Evolutionary conservation across 83 land plant species (phyloP).

Genomic region (Larix sibirica): DNA sequence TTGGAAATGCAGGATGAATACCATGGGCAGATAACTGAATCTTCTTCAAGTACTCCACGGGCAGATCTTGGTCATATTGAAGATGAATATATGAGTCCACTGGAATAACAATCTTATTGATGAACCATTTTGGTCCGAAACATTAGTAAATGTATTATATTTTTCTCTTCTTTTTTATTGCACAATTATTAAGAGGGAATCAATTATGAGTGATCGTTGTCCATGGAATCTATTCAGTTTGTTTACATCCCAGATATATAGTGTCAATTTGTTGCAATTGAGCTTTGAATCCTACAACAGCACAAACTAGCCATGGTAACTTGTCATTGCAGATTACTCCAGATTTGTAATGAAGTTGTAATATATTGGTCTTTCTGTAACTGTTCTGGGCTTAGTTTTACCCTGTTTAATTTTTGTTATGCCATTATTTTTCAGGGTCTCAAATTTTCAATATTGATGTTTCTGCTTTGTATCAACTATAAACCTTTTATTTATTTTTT

Average conservation of each 20-base stretch:
- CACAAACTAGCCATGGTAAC: not conserved
- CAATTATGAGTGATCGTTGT: not conserved
- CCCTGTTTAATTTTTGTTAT: not conserved
- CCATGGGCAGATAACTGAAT: slow-evolving; percentile 9
- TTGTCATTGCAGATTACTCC: not conserved
- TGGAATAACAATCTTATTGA: not conserved
- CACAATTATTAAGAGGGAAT: not conserved
- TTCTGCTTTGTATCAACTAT: not conserved
- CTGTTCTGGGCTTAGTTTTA: not conserved
- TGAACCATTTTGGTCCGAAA: not conserved
- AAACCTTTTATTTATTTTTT: not conserved
- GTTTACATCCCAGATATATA: not conserved
- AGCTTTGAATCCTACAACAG: not conserved
- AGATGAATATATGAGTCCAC: slow-evolving; percentile 4
- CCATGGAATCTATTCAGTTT: not conserved
- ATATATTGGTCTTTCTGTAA: not conserved
- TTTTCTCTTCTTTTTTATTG: not conserved
- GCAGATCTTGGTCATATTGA: not conserved
- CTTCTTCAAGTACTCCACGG: not conserved
- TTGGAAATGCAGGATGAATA: slow-evolving; percentile 14
- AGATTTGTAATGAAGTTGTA: slow-evolving; percentile 2
- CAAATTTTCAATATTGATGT: not conserved
- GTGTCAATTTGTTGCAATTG: not conserved
- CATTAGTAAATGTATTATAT: not conserved
- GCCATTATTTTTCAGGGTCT: not conserved